A percentile compares a stretch with the other conserved stretches of the same genome.
phyloP scores from a whole-genome alignment of 164 flowering plant species.

The Chimonanthus praecox region DNA sequence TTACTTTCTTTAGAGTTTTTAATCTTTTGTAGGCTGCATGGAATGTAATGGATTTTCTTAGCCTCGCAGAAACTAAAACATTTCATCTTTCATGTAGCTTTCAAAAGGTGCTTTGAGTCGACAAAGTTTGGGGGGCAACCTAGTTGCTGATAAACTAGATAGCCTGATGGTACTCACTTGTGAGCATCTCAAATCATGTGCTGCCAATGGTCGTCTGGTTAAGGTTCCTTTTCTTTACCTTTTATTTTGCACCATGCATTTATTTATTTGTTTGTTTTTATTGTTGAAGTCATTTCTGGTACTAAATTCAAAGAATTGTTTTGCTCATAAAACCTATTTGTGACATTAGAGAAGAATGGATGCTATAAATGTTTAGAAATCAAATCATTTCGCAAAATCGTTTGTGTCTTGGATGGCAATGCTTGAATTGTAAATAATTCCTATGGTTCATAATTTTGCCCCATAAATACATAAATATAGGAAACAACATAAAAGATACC shows the following conservation, averaged over 20 bases:
- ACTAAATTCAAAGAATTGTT: not conserved
- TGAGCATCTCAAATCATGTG: constrained; percentile 69
- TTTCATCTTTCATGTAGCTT: constrained; percentile 23
- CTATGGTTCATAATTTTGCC: no score
- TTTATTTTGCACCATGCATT: not conserved
- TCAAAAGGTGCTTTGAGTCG: constrained; percentile 20
- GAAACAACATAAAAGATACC: no score
- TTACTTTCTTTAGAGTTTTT: not conserved
- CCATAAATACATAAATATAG: no score
- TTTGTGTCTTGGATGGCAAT: no score
- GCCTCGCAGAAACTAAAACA: not conserved
- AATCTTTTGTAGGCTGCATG: not conserved
- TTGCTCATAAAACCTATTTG: not conserved
- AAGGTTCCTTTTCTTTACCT: constrained; percentile 38
- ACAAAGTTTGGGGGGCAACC: constrained; percentile 35
- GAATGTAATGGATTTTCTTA: not conserved
- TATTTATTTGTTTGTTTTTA: not conserved
- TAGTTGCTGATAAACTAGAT: constrained; percentile 62
- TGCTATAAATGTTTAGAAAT: not conserved
- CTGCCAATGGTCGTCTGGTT: constrained; percentile 43
- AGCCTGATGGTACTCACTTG: constrained; percentile 64
- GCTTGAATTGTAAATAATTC: no score
- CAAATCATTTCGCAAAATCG: no score
- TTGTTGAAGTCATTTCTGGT: not conserved
- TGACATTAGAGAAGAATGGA: not conserved